Evolutionary conservation across 2,329 filamentous ascomycete genomes (phyloP).

Genomic region (Neonectria coccinea): DNA sequence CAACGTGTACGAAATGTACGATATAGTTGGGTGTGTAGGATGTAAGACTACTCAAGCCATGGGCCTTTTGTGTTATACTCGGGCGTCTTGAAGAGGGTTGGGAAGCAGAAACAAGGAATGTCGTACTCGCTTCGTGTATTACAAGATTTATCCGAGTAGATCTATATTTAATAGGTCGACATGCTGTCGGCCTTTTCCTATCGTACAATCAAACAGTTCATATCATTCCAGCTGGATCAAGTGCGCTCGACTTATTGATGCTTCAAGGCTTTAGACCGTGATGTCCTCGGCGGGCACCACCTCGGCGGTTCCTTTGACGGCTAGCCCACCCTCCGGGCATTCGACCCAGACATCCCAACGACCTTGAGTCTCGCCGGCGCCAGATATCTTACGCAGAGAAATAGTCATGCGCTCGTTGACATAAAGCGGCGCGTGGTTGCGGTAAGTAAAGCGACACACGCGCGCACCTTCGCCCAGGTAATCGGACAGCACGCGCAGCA

Average conservation of each 20-base stretch:
- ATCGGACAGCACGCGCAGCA: slow-evolving; percentile 72
- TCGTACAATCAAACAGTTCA: slow-evolving; percentile 15
- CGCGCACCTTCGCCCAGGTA: slow-evolving; percentile 38
- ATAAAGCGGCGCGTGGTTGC: slow-evolving; percentile 85
- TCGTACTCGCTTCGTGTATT: slow-evolving; percentile 19
- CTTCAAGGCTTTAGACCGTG: neutral
- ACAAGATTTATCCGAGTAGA: slow-evolving; percentile 9
- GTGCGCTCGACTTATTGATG: neutral
- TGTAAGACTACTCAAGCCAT: slow-evolving; percentile 8
- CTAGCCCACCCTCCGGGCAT: slow-evolving; percentile 68
- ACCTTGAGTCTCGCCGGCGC: slow-evolving; percentile 54
- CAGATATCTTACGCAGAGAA: slow-evolving; percentile 66
- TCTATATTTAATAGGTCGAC: slow-evolving; percentile 27
- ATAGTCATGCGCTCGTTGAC: slow-evolving; percentile 77
- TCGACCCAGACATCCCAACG: slow-evolving; percentile 50
- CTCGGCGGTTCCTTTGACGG: slow-evolving; percentile 67
- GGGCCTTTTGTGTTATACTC: slow-evolving; percentile 13
- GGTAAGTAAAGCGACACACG: slow-evolving; percentile 76
- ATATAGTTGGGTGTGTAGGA: slow-evolving; percentile 21
- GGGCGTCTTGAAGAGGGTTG: slow-evolving; percentile 7
- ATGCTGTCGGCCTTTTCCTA: slow-evolving; percentile 32
- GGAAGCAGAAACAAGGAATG: slow-evolving; percentile 16
- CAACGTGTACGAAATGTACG: slow-evolving; percentile 30
- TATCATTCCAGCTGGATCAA: neutral
- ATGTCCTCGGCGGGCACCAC: slow-evolving; percentile 26